Evolutionary conservation across 1,284 basidiomycete genomes (phyloP), one percentile per base, ranked within the genome.

Genomic region (Puccinia hordei): DNA sequence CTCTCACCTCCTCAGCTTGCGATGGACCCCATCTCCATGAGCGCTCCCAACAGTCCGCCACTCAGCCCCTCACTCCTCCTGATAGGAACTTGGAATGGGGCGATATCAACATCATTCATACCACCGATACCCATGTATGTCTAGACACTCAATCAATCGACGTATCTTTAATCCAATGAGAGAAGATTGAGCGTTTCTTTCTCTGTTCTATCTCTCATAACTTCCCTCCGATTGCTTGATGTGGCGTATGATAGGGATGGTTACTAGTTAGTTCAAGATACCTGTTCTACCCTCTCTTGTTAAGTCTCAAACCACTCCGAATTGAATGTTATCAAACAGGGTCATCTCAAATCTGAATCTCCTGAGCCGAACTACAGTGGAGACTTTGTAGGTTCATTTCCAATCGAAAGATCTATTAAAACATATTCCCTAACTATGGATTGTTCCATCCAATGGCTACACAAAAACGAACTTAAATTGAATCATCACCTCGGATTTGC

Each of bases 31-130:
- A 59, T 35, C 73, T 66, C 46, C 73, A 51, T 24, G 49, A 55
- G 61, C 71, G 78, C 8, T 72, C 71, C 19, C 78, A 80, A 41
- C 61, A 59, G 12, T 30, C 30, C 19, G 69, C 78, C 41, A 63
- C 71, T 9, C 57, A 73, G 35, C 78, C 78, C 19, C 22, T 38
- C 8, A 44, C n/a, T 12, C 4, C 66, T 12, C 84, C 84, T 6
- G 80, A 75, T 35, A 82, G 83, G 38, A 88, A 90, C 49, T 88
- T 94, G 49, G 88, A 89, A 72, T 93, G 92, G 91, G 90, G 91
- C 46, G 91, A 93, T 83, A 87, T 93, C 61, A 93, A 93, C 83
- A 87, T 92, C 83, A 87, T 93, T 72, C 91, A 92, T 84, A 93
- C 92, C 30, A 93, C 92, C 0, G 92, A 93, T 84, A 90, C 89